Percentiles rank a stretch among this genome's conserved stretches.
These are phyloP conservation scores for Bacidia rubella DNA, from an alignment of 495 filamentous ascomycete genomes.

Conservation along the genomic window DNA sequence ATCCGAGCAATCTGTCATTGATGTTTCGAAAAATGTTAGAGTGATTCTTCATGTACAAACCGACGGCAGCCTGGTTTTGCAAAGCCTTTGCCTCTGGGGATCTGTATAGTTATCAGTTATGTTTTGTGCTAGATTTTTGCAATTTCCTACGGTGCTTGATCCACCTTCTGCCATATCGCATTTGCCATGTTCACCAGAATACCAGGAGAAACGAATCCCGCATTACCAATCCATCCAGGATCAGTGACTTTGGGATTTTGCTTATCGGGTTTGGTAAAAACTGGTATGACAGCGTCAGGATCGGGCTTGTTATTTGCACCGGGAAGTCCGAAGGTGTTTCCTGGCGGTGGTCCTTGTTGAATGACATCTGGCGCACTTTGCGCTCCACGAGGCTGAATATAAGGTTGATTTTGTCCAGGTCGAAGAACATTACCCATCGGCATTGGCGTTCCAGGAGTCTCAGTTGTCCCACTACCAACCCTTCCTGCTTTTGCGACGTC, in stretches of 20 bases:
- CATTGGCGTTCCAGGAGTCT: background rate
- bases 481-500: background rate
- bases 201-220: slow-evolving; percentile 1
- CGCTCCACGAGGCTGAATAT: background rate
- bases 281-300: background rate
- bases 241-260: background rate
- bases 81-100: background rate
- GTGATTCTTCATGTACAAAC: background rate
- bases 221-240: slow-evolving; percentile 2
- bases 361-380: background rate
- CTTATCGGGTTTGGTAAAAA: background rate
- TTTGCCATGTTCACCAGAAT: background rate
- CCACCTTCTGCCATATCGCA: background rate
- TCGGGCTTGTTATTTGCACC: background rate
- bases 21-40: background rate
- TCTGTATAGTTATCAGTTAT: background rate
- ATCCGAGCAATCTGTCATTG: background rate
- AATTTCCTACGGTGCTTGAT: background rate
- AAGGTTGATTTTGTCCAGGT: background rate
- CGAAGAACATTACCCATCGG: too few relatives aligned
- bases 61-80: background rate
- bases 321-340: too few relatives aligned
- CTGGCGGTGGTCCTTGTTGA: background rate
- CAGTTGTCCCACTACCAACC: background rate
- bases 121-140: background rate